Evolutionary conservation across 306 rosid species (phyloP), one percentile per base, ranked within the genome.

Genomic region (Dryas alaskensis): DNA sequence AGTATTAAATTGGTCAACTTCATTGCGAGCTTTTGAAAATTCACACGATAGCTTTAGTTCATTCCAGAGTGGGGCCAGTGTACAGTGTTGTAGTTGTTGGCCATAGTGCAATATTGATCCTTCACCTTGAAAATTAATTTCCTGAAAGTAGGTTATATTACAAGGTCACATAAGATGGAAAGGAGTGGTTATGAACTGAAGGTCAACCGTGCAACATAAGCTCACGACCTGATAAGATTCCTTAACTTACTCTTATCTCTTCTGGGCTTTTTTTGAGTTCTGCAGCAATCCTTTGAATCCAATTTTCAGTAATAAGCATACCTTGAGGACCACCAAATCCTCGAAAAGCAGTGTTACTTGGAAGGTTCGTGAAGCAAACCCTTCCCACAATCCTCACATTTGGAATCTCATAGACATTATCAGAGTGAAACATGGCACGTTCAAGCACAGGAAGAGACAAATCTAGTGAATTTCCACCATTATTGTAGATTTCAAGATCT

Each of bases 241-340:
- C 69, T 60, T 49, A 76, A 79, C 87, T 69, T 74, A 94, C 98
- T 79, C 87, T 80, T 80, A 91, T 89, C 81, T 80, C 89, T 83
- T 94, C 98, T 50, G 96, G 92, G 87, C 86, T 84, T 88, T 80
- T 94, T 73, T 86, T 82, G 73, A 89, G 91, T 81, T 89, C 97
- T 44, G 74, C 79, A 64, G 98, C 91, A 79, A 91, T 87, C 79
- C 97, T 85, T 50, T 91, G 93, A 62, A 94, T 91, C 98, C 98
- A 91, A 67, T 91, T 89, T 87, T 94, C 98, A 57, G 95, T 45
- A 84, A 94, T 88, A 66, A 94, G 83, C 97, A 94, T 87, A 75
- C 98, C 98, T 89, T 94, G 97, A 77, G 97, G 98, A 69, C 97
- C 97, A 83, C 98, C 98, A 83, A 91, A 94, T 67, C 98, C 98